These are phyloP conservation scores for Populus hybrid DNA, from an alignment of 441 rosid genomes.

Conservation along the genomic window DNA sequence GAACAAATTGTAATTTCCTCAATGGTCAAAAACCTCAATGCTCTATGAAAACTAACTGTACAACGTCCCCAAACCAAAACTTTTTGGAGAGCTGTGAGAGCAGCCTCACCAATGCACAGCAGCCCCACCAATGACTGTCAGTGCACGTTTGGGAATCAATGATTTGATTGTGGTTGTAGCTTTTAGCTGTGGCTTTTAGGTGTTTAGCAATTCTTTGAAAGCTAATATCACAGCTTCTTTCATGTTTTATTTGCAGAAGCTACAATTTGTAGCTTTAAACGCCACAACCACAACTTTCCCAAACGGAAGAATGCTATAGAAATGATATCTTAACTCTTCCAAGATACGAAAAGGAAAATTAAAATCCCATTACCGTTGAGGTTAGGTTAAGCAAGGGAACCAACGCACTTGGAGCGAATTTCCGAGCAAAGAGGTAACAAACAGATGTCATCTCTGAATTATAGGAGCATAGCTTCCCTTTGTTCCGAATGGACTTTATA, in stretches of 20 bases:
- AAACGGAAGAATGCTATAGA: not conserved
- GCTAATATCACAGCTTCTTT: too few relatives aligned
- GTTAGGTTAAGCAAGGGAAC: constrained; percentile 69
- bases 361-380: constrained; percentile 62
- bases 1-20: constrained; percentile 2
- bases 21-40: not conserved
- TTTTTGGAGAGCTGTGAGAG: not conserved
- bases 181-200: too few relatives aligned
- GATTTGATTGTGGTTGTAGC: too few relatives aligned
- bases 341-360: constrained; percentile 17
- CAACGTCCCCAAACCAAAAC: constrained; percentile 15
- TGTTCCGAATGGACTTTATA: constrained; percentile 60
- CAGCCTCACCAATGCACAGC: not conserved
- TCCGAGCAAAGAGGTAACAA: constrained; percentile 85
- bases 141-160: not conserved
- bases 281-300: not conserved
- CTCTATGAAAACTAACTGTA: constrained; percentile 18
- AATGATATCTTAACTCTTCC: constrained; percentile 3
- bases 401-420: constrained; percentile 75
- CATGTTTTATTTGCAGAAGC: too few relatives aligned
- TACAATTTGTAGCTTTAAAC: too few relatives aligned
- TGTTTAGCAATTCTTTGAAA: too few relatives aligned
- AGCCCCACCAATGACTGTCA: constrained; percentile 9
- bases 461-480: constrained; percentile 57
- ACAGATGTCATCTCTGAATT: constrained; percentile 59